Percentiles rank a stretch among this genome's conserved stretches.
phyloP scores from a whole-genome alignment of 2,329 filamentous ascomycete species.

The Colletotrichum camelliae region DNA sequence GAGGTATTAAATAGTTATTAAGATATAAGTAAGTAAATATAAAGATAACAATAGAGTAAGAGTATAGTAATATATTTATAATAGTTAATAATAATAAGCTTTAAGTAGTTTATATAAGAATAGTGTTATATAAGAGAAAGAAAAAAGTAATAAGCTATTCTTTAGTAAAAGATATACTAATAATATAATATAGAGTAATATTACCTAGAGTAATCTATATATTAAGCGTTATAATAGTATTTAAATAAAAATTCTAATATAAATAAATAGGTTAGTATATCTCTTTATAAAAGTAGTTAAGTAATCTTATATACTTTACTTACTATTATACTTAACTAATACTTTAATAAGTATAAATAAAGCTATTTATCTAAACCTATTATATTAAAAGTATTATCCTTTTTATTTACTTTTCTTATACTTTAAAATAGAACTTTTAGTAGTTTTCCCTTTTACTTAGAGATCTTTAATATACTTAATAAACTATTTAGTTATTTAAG shows the following conservation, averaged over 20 bases:
- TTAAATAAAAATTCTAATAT: too few species aligned
- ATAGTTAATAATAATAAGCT: too few species aligned
- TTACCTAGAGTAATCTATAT: background rate
- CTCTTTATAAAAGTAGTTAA: background rate
- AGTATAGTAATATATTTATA: background rate
- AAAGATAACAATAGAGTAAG: too few species aligned
- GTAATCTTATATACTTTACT: background rate
- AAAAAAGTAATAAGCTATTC: background rate
- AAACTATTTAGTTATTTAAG: background rate
- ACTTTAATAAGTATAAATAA: background rate
- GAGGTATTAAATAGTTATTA: background rate
- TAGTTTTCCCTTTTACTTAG: background rate
- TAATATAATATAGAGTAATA: background rate
- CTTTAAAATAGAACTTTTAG: background rate
- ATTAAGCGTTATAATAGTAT: too few species aligned
- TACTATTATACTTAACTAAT: fast-evolving
- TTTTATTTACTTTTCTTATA: background rate
- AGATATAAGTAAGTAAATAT: background rate
- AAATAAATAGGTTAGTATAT: too few species aligned
- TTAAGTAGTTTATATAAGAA: background rate
- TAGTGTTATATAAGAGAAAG: background rate
- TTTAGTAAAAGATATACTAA: too few species aligned
- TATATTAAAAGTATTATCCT: background rate
- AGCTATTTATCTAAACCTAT: background rate
- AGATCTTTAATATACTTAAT: background rate